These are phyloP conservation scores for Hyparrhenia diplandra DNA, from an alignment of 176 grass and related monocot species.

Conservation along the genomic window DNA sequence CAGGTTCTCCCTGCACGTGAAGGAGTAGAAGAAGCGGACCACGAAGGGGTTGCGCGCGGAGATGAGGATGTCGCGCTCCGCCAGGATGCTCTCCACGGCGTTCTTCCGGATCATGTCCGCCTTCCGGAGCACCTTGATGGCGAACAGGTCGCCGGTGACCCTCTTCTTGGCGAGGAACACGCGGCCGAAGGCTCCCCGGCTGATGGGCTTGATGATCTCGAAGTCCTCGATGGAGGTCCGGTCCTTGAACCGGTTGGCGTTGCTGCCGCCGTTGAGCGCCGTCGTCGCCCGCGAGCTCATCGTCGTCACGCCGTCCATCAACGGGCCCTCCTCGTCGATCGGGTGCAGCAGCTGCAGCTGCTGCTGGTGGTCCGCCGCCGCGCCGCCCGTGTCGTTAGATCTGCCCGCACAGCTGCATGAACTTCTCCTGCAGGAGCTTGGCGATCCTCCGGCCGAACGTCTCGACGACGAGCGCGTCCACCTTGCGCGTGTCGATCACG, in stretches of 20 bases:
- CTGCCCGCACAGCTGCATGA: constrained; percentile 76
- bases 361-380: background rate
- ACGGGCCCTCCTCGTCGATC: constrained; percentile 62
- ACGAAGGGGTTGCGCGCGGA: constrained; percentile 80
- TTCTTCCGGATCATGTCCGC: constrained; percentile 99
- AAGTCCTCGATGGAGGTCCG: constrained; percentile 96
- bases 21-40: constrained; percentile 98
- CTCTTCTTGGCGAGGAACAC: constrained; percentile 97
- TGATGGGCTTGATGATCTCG: constrained; percentile 97
- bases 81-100: constrained; percentile 93
- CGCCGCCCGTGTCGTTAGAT: constrained; percentile 59
- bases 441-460: constrained; percentile 86
- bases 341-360: constrained; percentile 13
- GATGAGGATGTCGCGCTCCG: constrained; percentile 90
- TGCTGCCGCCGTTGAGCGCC: constrained; percentile 26
- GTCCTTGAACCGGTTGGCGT: constrained; percentile 50
- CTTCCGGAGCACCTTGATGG: constrained; percentile 96
- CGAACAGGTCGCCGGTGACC: constrained; percentile 88
- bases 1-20: constrained; percentile 98
- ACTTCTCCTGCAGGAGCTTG: constrained; percentile 94
- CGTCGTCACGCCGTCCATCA: constrained; percentile 8
- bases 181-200: constrained; percentile 81
- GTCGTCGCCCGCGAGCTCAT: constrained; percentile 49
- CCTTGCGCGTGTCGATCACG: constrained; percentile 81
- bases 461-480: constrained; percentile 92